Conservation (phyloP, 495 filamentous ascomycete species). For the Hypomontagnella monticulosa region DNA sequence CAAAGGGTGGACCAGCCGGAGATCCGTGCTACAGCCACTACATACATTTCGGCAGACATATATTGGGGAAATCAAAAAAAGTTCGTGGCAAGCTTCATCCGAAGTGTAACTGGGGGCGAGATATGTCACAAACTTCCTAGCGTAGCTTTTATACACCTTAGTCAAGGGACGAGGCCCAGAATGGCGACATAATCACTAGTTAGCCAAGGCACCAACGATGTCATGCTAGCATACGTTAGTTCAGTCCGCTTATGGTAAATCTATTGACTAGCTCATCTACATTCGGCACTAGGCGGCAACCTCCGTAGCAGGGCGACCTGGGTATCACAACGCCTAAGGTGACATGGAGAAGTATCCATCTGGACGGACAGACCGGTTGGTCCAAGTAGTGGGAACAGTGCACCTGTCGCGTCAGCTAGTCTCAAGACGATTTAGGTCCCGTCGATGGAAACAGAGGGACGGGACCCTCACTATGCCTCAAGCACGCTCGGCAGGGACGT, state of each 20-base stretch:
- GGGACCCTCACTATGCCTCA: constrained; percentile 10
- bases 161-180: constrained; percentile 17
- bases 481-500: constrained; percentile 12
- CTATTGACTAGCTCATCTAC: constrained; percentile 1
- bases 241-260: background rate
- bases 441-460: constrained; percentile 17
- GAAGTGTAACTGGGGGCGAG: constrained; percentile 23
- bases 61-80: constrained; percentile 1
- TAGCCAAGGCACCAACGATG: constrained; percentile 29
- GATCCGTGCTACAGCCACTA: constrained; percentile 36
- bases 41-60: constrained; percentile 13
- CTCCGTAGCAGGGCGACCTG: constrained; percentile 26
- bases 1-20: constrained; percentile 32
- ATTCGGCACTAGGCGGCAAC: constrained; percentile 17
- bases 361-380: constrained; percentile 22
- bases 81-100: constrained; percentile 27
- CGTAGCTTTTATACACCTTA: constrained; percentile 10
- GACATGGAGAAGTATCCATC: constrained; percentile 19
- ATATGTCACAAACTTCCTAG: constrained; percentile 19
- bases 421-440: constrained; percentile 36
- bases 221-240: constrained; percentile 35
- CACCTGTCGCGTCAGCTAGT: constrained; percentile 20
- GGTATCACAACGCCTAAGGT: constrained; percentile 26
- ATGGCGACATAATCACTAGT: constrained; percentile 17
- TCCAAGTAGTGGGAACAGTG: constrained; percentile 19